Conservation (phyloP, 306 rosid genomes). For the Medicago truncatula region MtrunA17r5.0-ANR NC_053048.1:41942001-41942500, state of each 20-base stretch:
- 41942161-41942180: conserved; percentile 31
- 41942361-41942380: too few species aligned
- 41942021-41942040: not conserved
- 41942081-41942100: not conserved
- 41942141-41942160: conserved; percentile 20
- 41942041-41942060: not conserved
- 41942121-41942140: not conserved
- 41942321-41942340: not conserved
- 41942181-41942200: conserved; percentile 36
- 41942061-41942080: not conserved
- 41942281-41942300: not conserved
- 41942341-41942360: not conserved
- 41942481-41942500: too few species aligned
- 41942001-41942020: not conserved
- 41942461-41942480: too few species aligned
- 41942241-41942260: not conserved
- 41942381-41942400: too few species aligned
- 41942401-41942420: too few species aligned
- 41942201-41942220: not conserved
- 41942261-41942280: not conserved
- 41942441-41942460: too few species aligned
- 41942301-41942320: not conserved
- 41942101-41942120: not conserved
- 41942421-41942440: too few species aligned
- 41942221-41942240: conserved; percentile 10